Evolutionary conservation across 2,329 filamentous ascomycete species (phyloP).

Genomic region (Aspergillus sp.): DNA sequence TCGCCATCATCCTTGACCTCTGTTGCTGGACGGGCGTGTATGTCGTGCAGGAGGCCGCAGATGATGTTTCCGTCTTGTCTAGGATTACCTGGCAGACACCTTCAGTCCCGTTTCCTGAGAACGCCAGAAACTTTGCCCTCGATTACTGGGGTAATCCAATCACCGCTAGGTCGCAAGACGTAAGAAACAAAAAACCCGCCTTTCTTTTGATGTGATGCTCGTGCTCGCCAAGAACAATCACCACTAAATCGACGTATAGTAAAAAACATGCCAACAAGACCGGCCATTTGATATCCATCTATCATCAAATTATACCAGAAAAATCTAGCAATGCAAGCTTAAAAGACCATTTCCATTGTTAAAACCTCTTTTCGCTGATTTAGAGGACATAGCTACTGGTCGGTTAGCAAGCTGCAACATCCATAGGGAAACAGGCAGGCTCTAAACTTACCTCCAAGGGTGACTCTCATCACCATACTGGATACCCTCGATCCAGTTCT

Average conservation of each 20-base stretch:
- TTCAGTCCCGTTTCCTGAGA: background rate
- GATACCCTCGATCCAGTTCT: constrained; percentile 93
- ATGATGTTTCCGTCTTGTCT: background rate
- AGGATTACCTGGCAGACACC: background rate
- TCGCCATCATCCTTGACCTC: background rate
- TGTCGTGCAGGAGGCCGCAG: background rate
- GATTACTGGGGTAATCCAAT: background rate
- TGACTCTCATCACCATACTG: constrained; percentile 95
- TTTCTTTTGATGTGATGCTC: background rate
- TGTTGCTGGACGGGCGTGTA: background rate
- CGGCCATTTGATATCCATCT: background rate
- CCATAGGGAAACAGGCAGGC: background rate
- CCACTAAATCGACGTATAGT: background rate
- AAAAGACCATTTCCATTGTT: background rate
- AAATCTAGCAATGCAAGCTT: background rate
- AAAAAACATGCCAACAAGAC: background rate
- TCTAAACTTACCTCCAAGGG: constrained; percentile 72
- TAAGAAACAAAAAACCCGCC: background rate
- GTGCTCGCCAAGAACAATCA: background rate
- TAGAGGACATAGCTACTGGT: constrained; percentile 28
- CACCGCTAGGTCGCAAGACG: background rate
- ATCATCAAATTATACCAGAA: background rate
- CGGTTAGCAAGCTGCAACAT: constrained; percentile 10
- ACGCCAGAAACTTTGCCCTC: background rate
- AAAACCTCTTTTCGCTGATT: background rate